Base-by-base conservation (phyloP, 805 yeast genomes). In the Kazachstania psychrophila region DNA sequence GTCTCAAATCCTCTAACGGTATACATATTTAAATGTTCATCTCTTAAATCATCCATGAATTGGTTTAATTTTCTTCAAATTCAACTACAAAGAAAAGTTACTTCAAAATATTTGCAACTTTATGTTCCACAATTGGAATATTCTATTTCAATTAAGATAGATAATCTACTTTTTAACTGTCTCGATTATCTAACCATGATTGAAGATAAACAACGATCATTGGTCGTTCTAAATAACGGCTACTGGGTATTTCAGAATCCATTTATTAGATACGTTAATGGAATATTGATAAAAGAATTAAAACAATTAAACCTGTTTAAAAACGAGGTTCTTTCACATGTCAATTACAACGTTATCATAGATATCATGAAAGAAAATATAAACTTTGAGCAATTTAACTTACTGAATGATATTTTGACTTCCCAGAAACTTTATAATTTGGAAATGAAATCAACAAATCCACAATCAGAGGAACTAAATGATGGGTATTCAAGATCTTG, bases 1-100 rank as follows among this genome's bases (percentile, higher is more conserved):
- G 40, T 38, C 29, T 15, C 38, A 17, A 14, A 13, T 23, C 51
- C 55, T 6, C 37, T 51, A 5, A 48, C 45, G 24, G 61, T 75
- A 4, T 80, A 73, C 52, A 68, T 83, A 18, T 47, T 86, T 30
- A 68, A 74, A 36, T 66, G 79, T 17, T 70, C 69, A 31, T 70
- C 79, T 4, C 65, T 68, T 6, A 48, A 64, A 2, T 65, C 77
- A 1, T 69, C 92, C 0, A 57, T 75, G 25, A 61, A 69, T 23
- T 85, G 94, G 94, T 58, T 75, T 23, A 68, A 72, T 20, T 70
- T 83, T 48, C 54, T 86, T 4, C 61, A 65, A 23, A 66, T 66
- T 23, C 51, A 71, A 2, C 51, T 76, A 23, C 75, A 75, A 0
- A 52, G 58, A 3, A 39, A 75, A 0, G 69, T 64, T 8, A 46